A percentile compares a stretch with the other conserved stretches of the same genome.
phyloP scores from a whole-genome alignment of 2,329 filamentous ascomycete species.

The Emericellopsis atlantica region DNA sequence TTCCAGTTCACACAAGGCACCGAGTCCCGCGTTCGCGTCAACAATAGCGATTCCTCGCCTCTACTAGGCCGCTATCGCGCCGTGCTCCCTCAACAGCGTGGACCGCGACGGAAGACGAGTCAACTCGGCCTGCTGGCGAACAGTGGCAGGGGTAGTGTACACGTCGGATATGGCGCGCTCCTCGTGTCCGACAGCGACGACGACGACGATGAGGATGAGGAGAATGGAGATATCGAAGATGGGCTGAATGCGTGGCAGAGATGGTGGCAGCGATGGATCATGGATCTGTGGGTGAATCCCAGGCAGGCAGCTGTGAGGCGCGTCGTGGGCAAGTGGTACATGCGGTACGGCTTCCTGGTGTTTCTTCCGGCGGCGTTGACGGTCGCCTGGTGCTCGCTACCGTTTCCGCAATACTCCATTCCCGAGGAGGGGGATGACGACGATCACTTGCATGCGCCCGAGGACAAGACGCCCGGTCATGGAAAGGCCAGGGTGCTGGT shows the following conservation, averaged over 20 bases:
- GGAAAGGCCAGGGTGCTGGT: slow-evolving; percentile 50
- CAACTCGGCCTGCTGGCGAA: slow-evolving; percentile 27
- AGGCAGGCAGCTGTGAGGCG: slow-evolving; percentile 43
- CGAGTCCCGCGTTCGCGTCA: slow-evolving; percentile 39
- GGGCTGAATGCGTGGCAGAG: slow-evolving; percentile 14
- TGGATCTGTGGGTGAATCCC: slow-evolving; percentile 49
- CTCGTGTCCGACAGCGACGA: slow-evolving; percentile 24
- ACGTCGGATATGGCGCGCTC: slow-evolving; percentile 43
- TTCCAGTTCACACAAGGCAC: slow-evolving; percentile 56
- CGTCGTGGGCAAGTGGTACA: slow-evolving; percentile 51
- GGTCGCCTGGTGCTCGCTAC: slow-evolving; percentile 51
- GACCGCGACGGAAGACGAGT: slow-evolving; percentile 14
- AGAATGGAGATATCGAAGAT: slow-evolving; percentile 7
- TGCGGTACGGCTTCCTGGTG: slow-evolving; percentile 46
- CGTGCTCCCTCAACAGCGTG: slow-evolving; percentile 27
- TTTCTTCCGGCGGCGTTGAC: slow-evolving; percentile 47
- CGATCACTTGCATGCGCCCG: slow-evolving; percentile 8
- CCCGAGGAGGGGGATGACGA: slow-evolving; percentile 27
- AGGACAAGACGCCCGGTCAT: slow-evolving; percentile 43
- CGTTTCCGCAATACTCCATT: slow-evolving; percentile 50
- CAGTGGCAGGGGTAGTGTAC: slow-evolving; percentile 35
- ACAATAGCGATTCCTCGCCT: slow-evolving; percentile 38
- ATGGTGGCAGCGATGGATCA: slow-evolving; percentile 21
- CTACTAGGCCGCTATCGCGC: slow-evolving; percentile 54
- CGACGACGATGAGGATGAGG: slow-evolving; percentile 11